Conservation (phyloP, 306 rosid species). For the Styphnolobium japonicum region DNA sequence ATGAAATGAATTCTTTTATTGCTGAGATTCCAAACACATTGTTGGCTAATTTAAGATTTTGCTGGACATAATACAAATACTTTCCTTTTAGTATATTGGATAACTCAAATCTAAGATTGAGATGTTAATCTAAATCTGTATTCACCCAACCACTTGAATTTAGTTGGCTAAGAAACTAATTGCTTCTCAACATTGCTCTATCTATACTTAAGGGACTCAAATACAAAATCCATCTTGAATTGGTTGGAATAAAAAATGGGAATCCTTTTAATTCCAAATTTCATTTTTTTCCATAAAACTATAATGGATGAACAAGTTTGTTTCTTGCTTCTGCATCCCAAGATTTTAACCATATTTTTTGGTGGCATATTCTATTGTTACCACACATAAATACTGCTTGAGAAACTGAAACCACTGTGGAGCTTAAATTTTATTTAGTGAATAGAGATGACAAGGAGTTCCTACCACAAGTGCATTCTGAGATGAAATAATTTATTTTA, state of each 20-base stretch:
- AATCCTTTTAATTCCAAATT: neutral
- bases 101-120: neutral
- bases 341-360: neutral
- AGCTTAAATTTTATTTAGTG: neutral
- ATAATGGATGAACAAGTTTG: neutral
- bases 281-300: neutral
- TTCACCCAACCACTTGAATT: neutral
- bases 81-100: neutral
- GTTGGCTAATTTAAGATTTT: neutral
- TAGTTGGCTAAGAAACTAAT: neutral
- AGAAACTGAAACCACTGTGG: neutral
- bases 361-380: neutral
- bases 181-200: neutral
- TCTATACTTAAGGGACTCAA: neutral
- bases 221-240: neutral
- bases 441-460: neutral
- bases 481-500: neutral
- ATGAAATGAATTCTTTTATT: neutral
- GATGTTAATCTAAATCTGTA: neutral
- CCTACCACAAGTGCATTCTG: neutral
- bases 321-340: neutral
- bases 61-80: neutral
- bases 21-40: neutral
- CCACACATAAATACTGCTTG: neutral
- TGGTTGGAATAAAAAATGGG: neutral